Conservation (phyloP, 2,329 filamentous ascomycete genomes). For the Paecilomyces fulvus region DNA sequence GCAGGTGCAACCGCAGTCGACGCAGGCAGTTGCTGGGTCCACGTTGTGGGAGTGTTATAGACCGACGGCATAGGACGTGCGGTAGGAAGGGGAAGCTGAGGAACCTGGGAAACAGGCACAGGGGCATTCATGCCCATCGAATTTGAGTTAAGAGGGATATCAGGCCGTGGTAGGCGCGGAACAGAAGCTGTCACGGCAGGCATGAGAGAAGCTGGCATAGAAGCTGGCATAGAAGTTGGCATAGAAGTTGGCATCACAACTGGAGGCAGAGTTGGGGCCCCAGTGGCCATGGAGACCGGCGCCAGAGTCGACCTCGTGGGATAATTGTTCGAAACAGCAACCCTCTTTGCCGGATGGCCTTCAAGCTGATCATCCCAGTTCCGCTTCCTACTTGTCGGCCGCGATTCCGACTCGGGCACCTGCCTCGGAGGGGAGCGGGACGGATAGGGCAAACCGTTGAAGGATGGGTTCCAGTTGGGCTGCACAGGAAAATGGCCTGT, state of each 20-base stretch:
- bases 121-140: conserved; percentile 29
- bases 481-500: conserved; percentile 21
- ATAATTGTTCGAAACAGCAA: conserved; percentile 17
- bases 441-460: conserved; percentile 16
- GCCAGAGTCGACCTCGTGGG: conserved; percentile 17
- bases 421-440: conserved; percentile 13
- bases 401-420: conserved; percentile 12
- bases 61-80: conserved; percentile 68
- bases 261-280: conserved; percentile 24
- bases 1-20: conserved; percentile 22
- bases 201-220: conserved; percentile 24
- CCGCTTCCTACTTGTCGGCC: conserved; percentile 44
- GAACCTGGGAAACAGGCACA: conserved; percentile 46
- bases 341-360: conserved; percentile 51
- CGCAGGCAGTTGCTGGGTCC: conserved; percentile 36
- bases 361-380: conserved; percentile 46
- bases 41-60: conserved; percentile 51
- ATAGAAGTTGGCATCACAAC: conserved; percentile 25
- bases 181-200: conserved; percentile 25
- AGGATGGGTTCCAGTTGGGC: conserved; percentile 19
- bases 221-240: conserved; percentile 22
- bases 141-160: conserved; percentile 56
- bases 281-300: conserved; percentile 14
- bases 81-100: conserved; percentile 57
- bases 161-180: conserved; percentile 60